These are phyloP conservation scores for Juncus inflexus DNA, from an alignment of 176 grass and related monocot genomes.

Conservation along the genomic window DNA sequence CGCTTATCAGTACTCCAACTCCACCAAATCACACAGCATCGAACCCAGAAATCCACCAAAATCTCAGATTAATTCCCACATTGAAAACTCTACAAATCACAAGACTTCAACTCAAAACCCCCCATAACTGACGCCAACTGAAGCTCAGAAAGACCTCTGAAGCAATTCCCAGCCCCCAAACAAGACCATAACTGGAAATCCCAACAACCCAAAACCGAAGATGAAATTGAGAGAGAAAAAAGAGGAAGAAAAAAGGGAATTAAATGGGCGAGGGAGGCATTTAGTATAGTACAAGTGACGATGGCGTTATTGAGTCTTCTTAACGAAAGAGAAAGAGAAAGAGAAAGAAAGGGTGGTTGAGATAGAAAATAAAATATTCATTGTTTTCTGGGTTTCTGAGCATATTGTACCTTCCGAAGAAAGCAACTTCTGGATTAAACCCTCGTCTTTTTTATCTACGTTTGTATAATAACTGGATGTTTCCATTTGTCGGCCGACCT, in stretches of 20 bases:
- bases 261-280: not conserved
- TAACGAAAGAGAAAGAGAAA: slow-evolving; percentile 17
- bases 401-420: too few species aligned
- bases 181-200: not conserved
- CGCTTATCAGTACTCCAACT: slow-evolving; percentile 8
- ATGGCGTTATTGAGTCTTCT: slow-evolving; percentile 8
- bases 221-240: slow-evolving; percentile 13
- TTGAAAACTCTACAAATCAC: slow-evolving; percentile 22
- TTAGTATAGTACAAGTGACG: slow-evolving; percentile 23
- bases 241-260: not conserved
- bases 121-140: not conserved
- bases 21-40: not conserved
- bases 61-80: slow-evolving; percentile 4
- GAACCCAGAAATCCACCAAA: slow-evolving; percentile 30
- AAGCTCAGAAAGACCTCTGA: slow-evolving; percentile 8
- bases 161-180: not conserved
- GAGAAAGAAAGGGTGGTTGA: not conserved
- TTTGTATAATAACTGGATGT: too few species aligned
- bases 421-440: too few species aligned
- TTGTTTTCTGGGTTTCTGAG: too few species aligned
- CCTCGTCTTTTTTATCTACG: too few species aligned
- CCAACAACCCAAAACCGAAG: slow-evolving; percentile 7
- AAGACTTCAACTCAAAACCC: not conserved
- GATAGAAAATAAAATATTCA: too few species aligned
- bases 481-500: too few species aligned